Evolutionary conservation across 495 filamentous ascomycete genomes (phyloP), one percentile per base, ranked within the genome.

Genomic region (Xylaria sp.): DNA sequence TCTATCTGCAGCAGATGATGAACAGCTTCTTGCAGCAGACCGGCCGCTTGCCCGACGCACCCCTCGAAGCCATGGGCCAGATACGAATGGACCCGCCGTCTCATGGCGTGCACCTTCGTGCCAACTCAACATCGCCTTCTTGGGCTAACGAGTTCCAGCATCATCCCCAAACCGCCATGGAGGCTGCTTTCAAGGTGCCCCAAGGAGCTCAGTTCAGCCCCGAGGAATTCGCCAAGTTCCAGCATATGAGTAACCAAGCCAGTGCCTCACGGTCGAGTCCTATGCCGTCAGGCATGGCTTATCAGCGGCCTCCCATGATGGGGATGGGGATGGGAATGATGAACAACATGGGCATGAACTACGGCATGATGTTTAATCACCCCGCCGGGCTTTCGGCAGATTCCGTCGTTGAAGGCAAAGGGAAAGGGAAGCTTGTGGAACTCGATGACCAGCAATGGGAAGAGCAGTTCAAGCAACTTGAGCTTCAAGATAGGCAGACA

Each of bases 361-460:
- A 76, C 44, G 57, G 62, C 26, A 81, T 82, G 68, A 85, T 87
- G 82, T 87, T 88, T 73, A 66, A 66, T 50, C 86, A 87, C 68
- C 87, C 87, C 61, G 85, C 86, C 57, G 86, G 84, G 75, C 80
- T 79, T 72, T 82, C 75, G 73, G 80, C 73, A 73, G 83, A 72
- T 75, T 79, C 80, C 53, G 68, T 72, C 40, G 71, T 75, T 12
- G 79, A 84, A 64, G 78, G 80, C 33, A 83, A 88, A 72, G 91
- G 87, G 35, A 98, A 98, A 81, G 95, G 94, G 43, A 98, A 97
- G 80, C 91, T 99, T 83, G 89, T 97, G 5, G 97, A 98, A 83
- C 87, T 98, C 33, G 93, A 97, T 76, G 94, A 98, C 70, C 86
- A 90, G 74, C 91, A 96, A 69, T 99, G 97, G 96, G 96, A 98